phyloP scores from a whole-genome alignment of 257 asterid genomes.

The Fraxinus cuspidata region DNA sequence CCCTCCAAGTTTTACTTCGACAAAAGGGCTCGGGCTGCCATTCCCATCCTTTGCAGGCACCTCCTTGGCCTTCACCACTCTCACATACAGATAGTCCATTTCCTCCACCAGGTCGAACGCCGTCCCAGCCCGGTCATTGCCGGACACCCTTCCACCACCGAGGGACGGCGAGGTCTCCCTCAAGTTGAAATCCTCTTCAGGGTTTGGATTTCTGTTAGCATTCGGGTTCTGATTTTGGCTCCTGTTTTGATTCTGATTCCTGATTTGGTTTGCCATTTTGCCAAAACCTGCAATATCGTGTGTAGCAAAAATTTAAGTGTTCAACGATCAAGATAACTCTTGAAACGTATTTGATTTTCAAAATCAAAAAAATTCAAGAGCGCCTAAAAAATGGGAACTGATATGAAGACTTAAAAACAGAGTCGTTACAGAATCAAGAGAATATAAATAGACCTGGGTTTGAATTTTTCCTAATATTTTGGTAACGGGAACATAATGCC shows the following conservation, averaged over 20 bases:
- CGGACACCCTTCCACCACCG: conserved; percentile 76
- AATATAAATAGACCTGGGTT: not conserved
- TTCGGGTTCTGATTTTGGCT: conserved; percentile 29
- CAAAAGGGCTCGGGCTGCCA: conserved; percentile 54
- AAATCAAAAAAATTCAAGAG: conserved; percentile 21
- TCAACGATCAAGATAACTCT: conserved; percentile 9
- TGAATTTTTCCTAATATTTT: conserved; percentile 30
- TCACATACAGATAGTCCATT: conserved; percentile 44
- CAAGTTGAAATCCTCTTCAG: conserved; percentile 60
- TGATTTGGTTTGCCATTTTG: conserved; percentile 39
- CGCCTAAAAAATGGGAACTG: conserved; percentile 36
- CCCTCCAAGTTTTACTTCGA: conserved; percentile 72
- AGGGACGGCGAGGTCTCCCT: conserved; percentile 80
- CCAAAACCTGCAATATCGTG: not conserved
- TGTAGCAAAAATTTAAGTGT: not conserved
- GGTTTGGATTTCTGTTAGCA: not conserved
- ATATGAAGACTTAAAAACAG: conserved; percentile 28
- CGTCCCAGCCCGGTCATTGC: conserved; percentile 57
- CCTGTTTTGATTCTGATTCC: conserved; percentile 33
- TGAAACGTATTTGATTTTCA: conserved; percentile 15
- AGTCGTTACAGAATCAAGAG: conserved; percentile 45
- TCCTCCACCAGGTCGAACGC: conserved; percentile 88
- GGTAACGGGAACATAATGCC: conserved; percentile 33
- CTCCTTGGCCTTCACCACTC: conserved; percentile 69
- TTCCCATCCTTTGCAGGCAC: conserved; percentile 41